Conservation (phyloP, 768 basidiomycete genomes). For the Leucocoprinus sp. region DNA sequence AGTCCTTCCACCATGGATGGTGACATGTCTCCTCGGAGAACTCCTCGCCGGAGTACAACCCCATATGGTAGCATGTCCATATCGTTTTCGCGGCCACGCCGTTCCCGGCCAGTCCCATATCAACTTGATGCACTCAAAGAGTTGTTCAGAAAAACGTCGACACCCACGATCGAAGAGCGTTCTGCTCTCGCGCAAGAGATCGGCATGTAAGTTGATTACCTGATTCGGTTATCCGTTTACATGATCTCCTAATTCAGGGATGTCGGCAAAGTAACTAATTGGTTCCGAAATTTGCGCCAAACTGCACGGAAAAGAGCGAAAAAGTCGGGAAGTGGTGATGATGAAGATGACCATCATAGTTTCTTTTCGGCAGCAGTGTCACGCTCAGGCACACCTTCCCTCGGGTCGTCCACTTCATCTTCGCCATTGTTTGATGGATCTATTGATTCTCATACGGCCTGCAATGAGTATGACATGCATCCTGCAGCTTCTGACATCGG, state of each 20-base stretch:
- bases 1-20: constrained; percentile 31
- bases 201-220: constrained; percentile 50
- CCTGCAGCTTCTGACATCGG: constrained; percentile 42
- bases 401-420: constrained; percentile 39
- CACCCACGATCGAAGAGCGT: constrained; percentile 76
- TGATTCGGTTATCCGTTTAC: constrained; percentile 14
- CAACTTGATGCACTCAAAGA: constrained; percentile 72
- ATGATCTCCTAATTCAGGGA: constrained; percentile 42
- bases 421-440: constrained; percentile 31
- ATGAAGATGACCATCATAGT: constrained; percentile 31
- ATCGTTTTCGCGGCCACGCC: constrained; percentile 46
- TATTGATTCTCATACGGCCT: constrained; percentile 42
- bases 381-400: constrained; percentile 43
- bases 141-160: constrained; percentile 57
- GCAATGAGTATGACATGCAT: constrained; percentile 31
- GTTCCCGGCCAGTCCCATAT: constrained; percentile 71
- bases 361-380: constrained; percentile 37
- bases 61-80: constrained; percentile 36
- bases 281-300: constrained; percentile 81
- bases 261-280: constrained; percentile 78
- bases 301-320: constrained; percentile 67
- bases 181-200: constrained; percentile 64
- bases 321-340: constrained; percentile 36
- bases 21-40: constrained; percentile 30
- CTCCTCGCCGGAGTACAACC: constrained; percentile 31